Evolutionary conservation across 2,329 filamentous ascomycete genomes (phyloP).

Genomic region (Xylogone sp.): DNA sequence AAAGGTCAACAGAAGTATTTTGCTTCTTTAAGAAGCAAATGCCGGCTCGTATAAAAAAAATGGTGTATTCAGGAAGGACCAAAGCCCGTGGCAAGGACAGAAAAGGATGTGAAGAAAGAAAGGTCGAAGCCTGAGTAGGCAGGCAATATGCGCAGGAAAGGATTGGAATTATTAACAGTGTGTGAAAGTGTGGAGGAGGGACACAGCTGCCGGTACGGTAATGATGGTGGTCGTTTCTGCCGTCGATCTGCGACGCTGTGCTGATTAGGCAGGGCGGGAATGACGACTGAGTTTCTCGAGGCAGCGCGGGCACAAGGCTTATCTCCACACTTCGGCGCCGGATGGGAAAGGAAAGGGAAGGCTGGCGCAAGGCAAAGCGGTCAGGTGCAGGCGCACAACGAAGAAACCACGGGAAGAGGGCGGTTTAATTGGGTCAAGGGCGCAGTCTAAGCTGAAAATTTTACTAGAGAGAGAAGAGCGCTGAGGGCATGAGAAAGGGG

Average conservation of each 20-base stretch:
- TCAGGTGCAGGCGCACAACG: background rate
- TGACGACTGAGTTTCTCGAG: background rate
- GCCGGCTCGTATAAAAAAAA: background rate
- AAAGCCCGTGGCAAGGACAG: background rate
- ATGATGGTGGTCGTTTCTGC: too few relatives aligned
- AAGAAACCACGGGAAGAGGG: constrained; percentile 15
- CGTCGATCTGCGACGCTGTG: background rate
- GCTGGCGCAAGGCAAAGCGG: background rate
- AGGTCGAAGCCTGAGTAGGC: constrained; percentile 14
- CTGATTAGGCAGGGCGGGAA: background rate
- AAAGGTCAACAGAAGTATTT: background rate
- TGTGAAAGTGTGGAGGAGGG: background rate
- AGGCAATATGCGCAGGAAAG: constrained; percentile 3
- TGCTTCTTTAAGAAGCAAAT: background rate
- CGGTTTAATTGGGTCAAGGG: constrained; percentile 15
- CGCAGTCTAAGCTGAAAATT: too few relatives aligned
- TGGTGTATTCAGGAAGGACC: background rate
- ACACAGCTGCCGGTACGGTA: too few relatives aligned
- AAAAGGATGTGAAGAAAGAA: constrained; percentile 11
- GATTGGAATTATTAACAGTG: background rate
- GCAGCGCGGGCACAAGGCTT: background rate
- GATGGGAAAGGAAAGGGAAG: background rate
- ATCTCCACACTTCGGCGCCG: background rate
- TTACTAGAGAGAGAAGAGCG: background rate
- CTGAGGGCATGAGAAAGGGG: too few relatives aligned